Percentiles rank a stretch among this genome's conserved stretches.
phyloP scores from a whole-genome alignment of 2,329 filamentous ascomycete species.

The Trichoderma hamatum region DNA sequence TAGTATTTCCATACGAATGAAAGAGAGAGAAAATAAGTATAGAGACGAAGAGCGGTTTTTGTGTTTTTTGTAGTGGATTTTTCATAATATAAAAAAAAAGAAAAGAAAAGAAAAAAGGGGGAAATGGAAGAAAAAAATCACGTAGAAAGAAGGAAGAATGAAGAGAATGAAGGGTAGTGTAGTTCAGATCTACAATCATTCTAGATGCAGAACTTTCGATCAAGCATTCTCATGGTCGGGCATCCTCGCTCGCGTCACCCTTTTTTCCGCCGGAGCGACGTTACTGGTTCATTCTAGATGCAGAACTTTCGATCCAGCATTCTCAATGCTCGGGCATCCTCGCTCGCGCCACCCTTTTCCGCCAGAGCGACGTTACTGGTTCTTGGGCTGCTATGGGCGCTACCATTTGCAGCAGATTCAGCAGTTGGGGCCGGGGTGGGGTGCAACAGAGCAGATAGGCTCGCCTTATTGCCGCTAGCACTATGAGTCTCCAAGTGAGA shows the following conservation, averaged over 20 bases:
- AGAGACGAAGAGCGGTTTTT: background rate
- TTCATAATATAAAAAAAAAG: background rate
- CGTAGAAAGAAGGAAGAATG: background rate
- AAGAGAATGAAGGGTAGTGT: background rate
- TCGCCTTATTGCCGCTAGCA: constrained; percentile 44
- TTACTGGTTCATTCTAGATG: constrained; percentile 35
- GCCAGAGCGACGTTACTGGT: constrained; percentile 33
- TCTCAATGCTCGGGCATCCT: constrained; percentile 67
- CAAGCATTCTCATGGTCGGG: constrained; percentile 66
- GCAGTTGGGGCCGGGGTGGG: constrained; percentile 50
- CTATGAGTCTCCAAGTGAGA: constrained; percentile 42
- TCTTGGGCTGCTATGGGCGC: constrained; percentile 47
- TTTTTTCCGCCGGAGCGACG: constrained; percentile 37
- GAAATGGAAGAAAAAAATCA: background rate
- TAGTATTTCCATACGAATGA: background rate
- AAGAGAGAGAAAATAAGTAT: background rate
- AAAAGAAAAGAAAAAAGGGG: background rate
- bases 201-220: constrained; percentile 56
- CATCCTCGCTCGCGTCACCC: constrained; percentile 62
- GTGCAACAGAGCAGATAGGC: constrained; percentile 55
- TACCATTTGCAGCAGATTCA: constrained; percentile 48
- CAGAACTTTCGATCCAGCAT: no score
- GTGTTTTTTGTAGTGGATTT: background rate
- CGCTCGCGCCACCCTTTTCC: constrained; percentile 53
- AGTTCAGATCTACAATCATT: background rate